These are phyloP conservation scores for Elaeagnus macrophylla DNA, from an alignment of 306 rosid genomes.

Conservation along the genomic window DNA sequence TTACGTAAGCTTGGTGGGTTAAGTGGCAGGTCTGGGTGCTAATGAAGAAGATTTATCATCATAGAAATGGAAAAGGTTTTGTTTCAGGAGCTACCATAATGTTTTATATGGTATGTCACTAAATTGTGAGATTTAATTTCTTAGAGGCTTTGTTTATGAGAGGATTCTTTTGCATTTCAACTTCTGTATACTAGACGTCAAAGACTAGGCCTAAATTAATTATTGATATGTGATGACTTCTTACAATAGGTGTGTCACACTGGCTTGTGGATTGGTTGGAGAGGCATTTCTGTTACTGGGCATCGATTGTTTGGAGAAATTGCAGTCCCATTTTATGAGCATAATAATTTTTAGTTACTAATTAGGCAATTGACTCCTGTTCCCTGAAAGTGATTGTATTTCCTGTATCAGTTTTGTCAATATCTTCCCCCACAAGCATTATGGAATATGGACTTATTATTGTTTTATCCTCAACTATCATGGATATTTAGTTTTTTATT, in stretches of 20 bases:
- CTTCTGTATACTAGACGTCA: slow-evolving; percentile 17
- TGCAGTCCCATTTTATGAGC: slow-evolving; percentile 24
- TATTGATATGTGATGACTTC: slow-evolving; percentile 26
- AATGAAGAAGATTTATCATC: slow-evolving; percentile 36
- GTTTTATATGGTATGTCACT: slow-evolving; percentile 33
- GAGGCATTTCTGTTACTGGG: slow-evolving; percentile 24
- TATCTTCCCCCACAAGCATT: neutral
- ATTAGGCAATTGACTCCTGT: slow-evolving; percentile 23
- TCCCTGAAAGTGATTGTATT: slow-evolving; percentile 20
- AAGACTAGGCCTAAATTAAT: slow-evolving; percentile 16
- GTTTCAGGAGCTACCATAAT: slow-evolving; percentile 24
- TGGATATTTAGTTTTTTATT: neutral
- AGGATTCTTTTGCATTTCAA: slow-evolving; percentile 14
- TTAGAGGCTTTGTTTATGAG: slow-evolving; percentile 9
- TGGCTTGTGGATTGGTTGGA: slow-evolving; percentile 31
- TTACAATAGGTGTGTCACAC: slow-evolving; percentile 33
- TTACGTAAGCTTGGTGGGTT: slow-evolving; percentile 37
- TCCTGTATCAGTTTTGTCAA: slow-evolving; percentile 3
- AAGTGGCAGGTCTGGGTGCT: slow-evolving; percentile 52
- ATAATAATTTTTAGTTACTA: slow-evolving; percentile 13
- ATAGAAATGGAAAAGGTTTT: slow-evolving; percentile 21
- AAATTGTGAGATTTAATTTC: slow-evolving; percentile 27
- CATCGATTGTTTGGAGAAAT: slow-evolving; percentile 23
- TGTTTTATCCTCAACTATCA: neutral
- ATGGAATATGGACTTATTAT: neutral